phyloP scores from a whole-genome alignment of 225 moss, liverwort and hornwort genomes.

The Bryoerythrophyllum caledonicum region DNA sequence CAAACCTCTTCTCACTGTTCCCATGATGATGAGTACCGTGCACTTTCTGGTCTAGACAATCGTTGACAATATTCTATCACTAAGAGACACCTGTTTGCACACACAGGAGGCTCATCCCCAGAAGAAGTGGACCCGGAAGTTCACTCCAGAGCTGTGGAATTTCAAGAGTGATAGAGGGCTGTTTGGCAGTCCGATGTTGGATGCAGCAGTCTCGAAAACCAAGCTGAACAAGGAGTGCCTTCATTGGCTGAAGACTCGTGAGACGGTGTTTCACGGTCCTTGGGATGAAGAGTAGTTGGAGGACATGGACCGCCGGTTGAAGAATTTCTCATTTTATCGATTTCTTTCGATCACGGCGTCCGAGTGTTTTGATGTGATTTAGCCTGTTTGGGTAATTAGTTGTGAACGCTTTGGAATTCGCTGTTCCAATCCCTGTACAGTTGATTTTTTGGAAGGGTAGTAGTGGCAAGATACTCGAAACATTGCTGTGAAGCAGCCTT shows the following conservation, averaged over 20 bases:
- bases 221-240: conserved; percentile 74
- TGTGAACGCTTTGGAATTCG: conserved; percentile 34
- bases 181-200: conserved; percentile 98
- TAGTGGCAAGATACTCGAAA: conserved; percentile 37
- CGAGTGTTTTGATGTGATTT: conserved; percentile 23
- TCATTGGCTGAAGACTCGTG: conserved; percentile 85
- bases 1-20: neutral
- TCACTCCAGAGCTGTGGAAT: conserved; percentile 83
- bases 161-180: conserved; percentile 89
- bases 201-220: conserved; percentile 75
- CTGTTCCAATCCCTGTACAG: conserved; percentile 51
- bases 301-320: conserved; percentile 26
- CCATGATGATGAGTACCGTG: neutral
- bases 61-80: neutral
- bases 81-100: neutral
- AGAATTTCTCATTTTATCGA: conserved; percentile 41
- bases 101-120: conserved; percentile 83
- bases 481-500: conserved; percentile 54
- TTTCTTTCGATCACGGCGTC: conserved; percentile 28
- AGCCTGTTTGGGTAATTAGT: conserved; percentile 40
- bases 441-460: conserved; percentile 51
- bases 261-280: conserved; percentile 82
- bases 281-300: conserved; percentile 75
- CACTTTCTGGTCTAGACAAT: neutral
- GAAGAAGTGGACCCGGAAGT: conserved; percentile 91